phyloP scores from a whole-genome alignment of 78 protist genomes.

The Planoprotostelium fungivorum region DNA sequence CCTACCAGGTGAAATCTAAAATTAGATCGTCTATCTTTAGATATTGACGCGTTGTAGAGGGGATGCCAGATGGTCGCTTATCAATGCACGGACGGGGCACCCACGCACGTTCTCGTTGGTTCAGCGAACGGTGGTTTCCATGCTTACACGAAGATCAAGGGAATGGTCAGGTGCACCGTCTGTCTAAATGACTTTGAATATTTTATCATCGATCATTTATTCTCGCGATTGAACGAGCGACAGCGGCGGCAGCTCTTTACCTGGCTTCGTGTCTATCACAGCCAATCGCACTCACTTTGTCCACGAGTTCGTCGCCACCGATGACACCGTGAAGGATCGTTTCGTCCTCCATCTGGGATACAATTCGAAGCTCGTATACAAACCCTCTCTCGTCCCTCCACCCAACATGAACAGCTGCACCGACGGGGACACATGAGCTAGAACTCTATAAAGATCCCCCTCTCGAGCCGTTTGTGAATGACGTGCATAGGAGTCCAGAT shows the following conservation, averaged over 20 bases:
- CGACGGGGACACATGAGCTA: no score
- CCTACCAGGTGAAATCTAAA: no score
- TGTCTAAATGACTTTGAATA: not conserved
- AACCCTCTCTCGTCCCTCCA: no score
- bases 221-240: no score
- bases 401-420: no score
- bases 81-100: not conserved
- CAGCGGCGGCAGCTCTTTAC: not conserved
- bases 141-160: not conserved
- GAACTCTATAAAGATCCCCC: no score
- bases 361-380: no score
- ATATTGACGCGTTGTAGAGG: no score
- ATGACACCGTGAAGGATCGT: not conserved
- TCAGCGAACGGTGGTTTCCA: not conserved
- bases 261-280: not conserved
- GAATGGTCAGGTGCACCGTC: not conserved
- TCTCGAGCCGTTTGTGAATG: no score
- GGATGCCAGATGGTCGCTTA: not conserved
- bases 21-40: no score
- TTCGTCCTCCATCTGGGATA: not conserved
- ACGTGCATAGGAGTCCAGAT: no score
- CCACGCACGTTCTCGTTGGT: not conserved
- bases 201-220: not conserved
- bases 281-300: not conserved
- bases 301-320: not conserved